Conservation (phyloP, 2,329 filamentous ascomycete species). For the Aspergillus arachidicola region DNA sequence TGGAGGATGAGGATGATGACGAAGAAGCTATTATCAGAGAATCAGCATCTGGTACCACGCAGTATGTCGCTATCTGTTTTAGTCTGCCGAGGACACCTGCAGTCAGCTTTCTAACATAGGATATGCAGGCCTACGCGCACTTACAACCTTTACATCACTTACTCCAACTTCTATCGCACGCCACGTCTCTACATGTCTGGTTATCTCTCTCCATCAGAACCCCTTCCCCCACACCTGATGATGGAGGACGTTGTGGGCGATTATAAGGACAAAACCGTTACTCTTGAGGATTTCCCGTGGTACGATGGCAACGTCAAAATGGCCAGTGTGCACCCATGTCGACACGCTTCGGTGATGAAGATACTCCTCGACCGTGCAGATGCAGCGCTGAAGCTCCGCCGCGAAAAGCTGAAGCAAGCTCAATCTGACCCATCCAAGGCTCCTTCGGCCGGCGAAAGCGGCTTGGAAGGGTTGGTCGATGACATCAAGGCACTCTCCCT, state of each 20-base stretch:
- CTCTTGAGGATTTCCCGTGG: conserved; percentile 95
- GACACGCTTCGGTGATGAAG: conserved; percentile 98
- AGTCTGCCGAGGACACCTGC: neutral
- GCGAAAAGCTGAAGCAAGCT: conserved; percentile 74
- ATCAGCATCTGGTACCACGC: conserved; percentile 54
- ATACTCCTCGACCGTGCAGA: conserved; percentile 93
- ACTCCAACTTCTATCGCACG: conserved; percentile 94
- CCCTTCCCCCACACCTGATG: conserved; percentile 81
- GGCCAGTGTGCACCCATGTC: conserved; percentile 95
- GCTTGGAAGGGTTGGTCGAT: conserved; percentile 84
- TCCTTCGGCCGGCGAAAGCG: conserved; percentile 46
- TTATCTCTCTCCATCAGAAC: conserved; percentile 77
- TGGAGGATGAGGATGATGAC: conserved; percentile 94
- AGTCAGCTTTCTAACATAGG: neutral
- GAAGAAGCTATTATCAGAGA: conserved; percentile 95
- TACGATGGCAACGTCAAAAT: conserved; percentile 91
- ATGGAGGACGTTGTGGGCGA: conserved; percentile 97
- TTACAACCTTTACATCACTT: conserved; percentile 99
- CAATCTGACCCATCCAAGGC: conserved; percentile 55
- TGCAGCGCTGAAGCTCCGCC: conserved; percentile 83
- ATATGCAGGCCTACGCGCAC: conserved; percentile 72
- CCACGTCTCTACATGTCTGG: conserved; percentile 93
- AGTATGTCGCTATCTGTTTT: conserved; percentile 49
- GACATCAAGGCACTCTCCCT: conserved; percentile 69
- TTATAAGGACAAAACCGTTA: conserved; percentile 98